These are phyloP conservation scores for Sophora flavescens DNA, from an alignment of 306 rosid genomes.

Conservation along the genomic window DNA sequence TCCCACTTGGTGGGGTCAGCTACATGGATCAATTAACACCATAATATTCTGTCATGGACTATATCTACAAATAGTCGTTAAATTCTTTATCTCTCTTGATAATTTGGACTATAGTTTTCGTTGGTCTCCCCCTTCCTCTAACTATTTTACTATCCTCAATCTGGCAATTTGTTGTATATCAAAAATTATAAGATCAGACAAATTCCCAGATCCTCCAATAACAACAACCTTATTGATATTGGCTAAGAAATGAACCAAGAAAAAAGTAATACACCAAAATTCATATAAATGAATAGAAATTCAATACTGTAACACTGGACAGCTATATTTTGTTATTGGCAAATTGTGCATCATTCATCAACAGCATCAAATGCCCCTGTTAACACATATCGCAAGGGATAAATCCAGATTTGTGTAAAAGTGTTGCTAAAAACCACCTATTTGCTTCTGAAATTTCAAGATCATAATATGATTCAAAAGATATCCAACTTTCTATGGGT, in stretches of 20 bases:
- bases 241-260: not conserved
- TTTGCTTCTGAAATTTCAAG: conserved; percentile 13
- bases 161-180: no score
- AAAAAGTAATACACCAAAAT: not conserved
- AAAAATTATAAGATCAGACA: no score
- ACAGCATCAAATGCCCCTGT: conserved; percentile 5
- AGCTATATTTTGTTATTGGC: conserved; percentile 5
- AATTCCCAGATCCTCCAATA: no score
- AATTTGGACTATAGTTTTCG: no score
- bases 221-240: no score
- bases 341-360: conserved; percentile 17
- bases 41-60: no score
- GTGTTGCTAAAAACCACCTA: not conserved
- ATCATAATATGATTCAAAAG: not conserved
- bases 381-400: not conserved
- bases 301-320: conserved; percentile 1
- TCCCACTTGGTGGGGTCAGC: no score
- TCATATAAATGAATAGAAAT: conserved; percentile 18
- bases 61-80: no score
- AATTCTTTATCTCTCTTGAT: no score
- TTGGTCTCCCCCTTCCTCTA: no score
- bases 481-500: not conserved
- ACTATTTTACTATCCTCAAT: no score
- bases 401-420: conserved; percentile 17
- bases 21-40: no score